Base-by-base conservation (phyloP, 129 eudicot species). In the Ambrosia trifida region DNA sequence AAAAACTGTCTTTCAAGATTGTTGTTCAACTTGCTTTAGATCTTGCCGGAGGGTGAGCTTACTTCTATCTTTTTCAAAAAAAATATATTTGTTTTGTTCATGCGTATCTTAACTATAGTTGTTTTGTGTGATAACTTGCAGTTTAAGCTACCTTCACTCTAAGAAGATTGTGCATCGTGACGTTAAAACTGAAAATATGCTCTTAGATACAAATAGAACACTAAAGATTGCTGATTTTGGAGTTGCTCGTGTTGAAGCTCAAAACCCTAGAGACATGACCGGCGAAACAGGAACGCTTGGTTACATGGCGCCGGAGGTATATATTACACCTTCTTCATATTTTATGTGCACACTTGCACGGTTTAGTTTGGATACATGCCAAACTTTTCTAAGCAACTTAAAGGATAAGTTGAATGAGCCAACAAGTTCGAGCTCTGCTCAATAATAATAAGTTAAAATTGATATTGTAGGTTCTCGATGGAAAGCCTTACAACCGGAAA, bases 231-330 rank as follows among this genome's bases (percentile, higher is more conserved):
- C 43, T 36, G 43, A 36, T 36, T 36, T 36, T 36, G 43, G 43
- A 5, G 43, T 36, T 36, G 43, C 43, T 36, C 43, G 43, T 36
- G 43, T 36, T 36, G 43, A 36, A 36, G 43, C 43, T 36, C 43
- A 36, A 36, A 36, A 36, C 9, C 43, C 43, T 36, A 36, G 43
- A 36, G 43, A 36, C 43, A 36, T 36, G 43, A 36, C 43, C 43
- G 43, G 43, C 7, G 43, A 36, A 36, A 36, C 43, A 36, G 43
- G 43, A 12, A 89, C 96, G 6, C 89, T 84, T 36, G 92, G 96
- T 14, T 89, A 89, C 69, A 86, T 89, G 96, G 96, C 93, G 8
- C 93, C 96, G 0, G 96, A 89, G 96, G 59, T 47, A 47, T n/a
- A n/a, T 61, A 1, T 53, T 54, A 0, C 7, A 36, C 43, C 7